phyloP scores from a whole-genome alignment of 2,329 filamentous ascomycete species.

The Nothopassalora personata region DNA sequence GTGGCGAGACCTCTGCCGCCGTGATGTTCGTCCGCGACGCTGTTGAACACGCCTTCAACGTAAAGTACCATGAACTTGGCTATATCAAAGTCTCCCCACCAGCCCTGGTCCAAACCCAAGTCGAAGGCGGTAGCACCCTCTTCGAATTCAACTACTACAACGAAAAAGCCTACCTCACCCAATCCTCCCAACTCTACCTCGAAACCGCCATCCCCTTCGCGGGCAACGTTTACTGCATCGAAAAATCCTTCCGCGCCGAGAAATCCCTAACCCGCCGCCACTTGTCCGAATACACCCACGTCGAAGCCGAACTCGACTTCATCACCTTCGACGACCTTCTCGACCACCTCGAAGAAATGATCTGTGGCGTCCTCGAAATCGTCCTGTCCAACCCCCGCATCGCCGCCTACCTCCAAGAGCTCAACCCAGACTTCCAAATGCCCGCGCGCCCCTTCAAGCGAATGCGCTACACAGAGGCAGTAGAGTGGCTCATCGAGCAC shows the following conservation, averaged over 20 bases:
- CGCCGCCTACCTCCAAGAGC: constrained; percentile 68
- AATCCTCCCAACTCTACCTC: constrained; percentile 95
- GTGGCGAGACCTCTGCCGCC: constrained; percentile 75
- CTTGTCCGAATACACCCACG: constrained; percentile 91
- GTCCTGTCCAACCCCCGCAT: constrained; percentile 68
- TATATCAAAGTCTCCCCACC: constrained; percentile 83
- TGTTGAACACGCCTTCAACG: constrained; percentile 74
- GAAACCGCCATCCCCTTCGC: constrained; percentile 88
- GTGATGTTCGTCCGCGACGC: constrained; percentile 82
- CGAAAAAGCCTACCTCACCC: constrained; percentile 86
- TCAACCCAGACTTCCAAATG: constrained; percentile 84
- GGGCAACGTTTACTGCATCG: constrained; percentile 95
- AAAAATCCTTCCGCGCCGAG: constrained; percentile 97
- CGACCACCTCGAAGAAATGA: constrained; percentile 75
- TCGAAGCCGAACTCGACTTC: constrained; percentile 94
- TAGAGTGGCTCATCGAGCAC: constrained; percentile 86
- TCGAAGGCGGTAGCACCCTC: constrained; percentile 86
- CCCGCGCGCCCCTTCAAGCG: constrained; percentile 83
- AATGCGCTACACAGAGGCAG: constrained; percentile 92
- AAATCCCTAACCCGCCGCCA: constrained; percentile 93
- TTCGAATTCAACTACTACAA: constrained; percentile 88
- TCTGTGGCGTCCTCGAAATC: constrained; percentile 78
- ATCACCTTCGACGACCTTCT: constrained; percentile 89
- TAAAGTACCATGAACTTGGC: constrained; percentile 69
- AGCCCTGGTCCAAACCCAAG: constrained; percentile 88